phyloP scores from a whole-genome alignment of 2,329 filamentous ascomycete genomes.

The Diaporthe velutina region DNA sequence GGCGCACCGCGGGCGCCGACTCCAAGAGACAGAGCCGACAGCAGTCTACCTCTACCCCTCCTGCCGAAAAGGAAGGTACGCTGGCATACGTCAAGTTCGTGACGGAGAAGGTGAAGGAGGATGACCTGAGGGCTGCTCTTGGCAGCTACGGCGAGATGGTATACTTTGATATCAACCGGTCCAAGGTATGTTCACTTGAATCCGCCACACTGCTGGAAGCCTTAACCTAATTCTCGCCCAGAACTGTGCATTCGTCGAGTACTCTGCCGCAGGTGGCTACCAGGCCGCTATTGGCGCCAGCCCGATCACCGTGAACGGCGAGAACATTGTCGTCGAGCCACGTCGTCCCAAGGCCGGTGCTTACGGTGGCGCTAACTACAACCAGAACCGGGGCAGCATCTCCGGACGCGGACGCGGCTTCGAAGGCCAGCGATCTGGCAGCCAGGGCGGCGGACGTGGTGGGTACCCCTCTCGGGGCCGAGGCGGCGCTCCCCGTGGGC shows the following conservation, averaged over 20 bases:
- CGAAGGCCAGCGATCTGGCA: slow-evolving; percentile 70
- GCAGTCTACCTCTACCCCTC: slow-evolving; percentile 71
- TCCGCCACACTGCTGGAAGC: neutral
- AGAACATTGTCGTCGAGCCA: slow-evolving; percentile 89
- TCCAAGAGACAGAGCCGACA: slow-evolving; percentile 86
- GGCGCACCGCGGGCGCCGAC: slow-evolving; percentile 90
- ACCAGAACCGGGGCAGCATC: slow-evolving; percentile 70
- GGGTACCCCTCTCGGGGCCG: slow-evolving; percentile 75
- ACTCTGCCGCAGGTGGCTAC: slow-evolving; percentile 83
- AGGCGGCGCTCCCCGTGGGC: slow-evolving; percentile 72
- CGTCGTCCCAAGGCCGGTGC: slow-evolving; percentile 82
- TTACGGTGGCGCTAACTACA: slow-evolving; percentile 78
- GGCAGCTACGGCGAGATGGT: slow-evolving; percentile 78
- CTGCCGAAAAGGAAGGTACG: slow-evolving; percentile 79
- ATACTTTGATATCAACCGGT: slow-evolving; percentile 83
- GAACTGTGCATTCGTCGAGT: slow-evolving; percentile 99
- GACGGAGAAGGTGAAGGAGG: slow-evolving; percentile 83
- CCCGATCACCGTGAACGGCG: slow-evolving; percentile 85
- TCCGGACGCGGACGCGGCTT: slow-evolving; percentile 76
- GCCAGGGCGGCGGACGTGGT: slow-evolving; percentile 73
- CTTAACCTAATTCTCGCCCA: slow-evolving; percentile 54
- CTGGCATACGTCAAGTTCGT: slow-evolving; percentile 97
- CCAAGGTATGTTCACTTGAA: slow-evolving; percentile 74
- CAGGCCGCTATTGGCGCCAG: slow-evolving; percentile 86
- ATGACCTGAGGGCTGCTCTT: slow-evolving; percentile 78